These are phyloP conservation scores for Taxillus chinensis DNA, from an alignment of 164 flowering plant species.

Conservation along the genomic window DNA sequence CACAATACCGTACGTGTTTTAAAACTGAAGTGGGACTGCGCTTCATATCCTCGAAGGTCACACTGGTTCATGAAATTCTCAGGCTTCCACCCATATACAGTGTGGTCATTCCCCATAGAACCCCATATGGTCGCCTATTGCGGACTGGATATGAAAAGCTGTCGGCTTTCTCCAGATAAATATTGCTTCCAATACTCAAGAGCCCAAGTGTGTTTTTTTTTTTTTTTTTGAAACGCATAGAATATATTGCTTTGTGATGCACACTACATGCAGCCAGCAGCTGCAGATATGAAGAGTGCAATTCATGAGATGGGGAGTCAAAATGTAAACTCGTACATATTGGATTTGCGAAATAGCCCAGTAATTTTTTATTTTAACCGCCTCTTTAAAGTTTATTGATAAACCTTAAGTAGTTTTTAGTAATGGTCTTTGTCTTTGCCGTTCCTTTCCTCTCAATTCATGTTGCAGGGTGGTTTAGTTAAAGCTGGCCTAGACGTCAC, in stretches of 20 bases:
- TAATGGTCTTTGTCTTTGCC: neutral
- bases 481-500: conserved; percentile 96
- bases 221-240: too few relatives aligned
- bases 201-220: too few relatives aligned
- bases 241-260: neutral
- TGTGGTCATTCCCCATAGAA: conserved; percentile 66
- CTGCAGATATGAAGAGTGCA: conserved; percentile 74
- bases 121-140: conserved; percentile 63
- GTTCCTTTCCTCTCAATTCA: neutral
- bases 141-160: conserved; percentile 89
- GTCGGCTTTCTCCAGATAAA: conserved; percentile 85
- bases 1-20: neutral
- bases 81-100: conserved; percentile 75
- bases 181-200: too few relatives aligned
- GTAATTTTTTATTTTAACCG: conserved; percentile 21
- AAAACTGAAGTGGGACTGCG: neutral
- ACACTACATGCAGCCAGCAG: conserved; percentile 55
- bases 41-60: conserved; percentile 45
- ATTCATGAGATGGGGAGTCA: conserved; percentile 70
- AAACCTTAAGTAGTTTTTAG: neutral
- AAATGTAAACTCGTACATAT: conserved; percentile 81
- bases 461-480: conserved; percentile 79
- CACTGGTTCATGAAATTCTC: conserved; percentile 71
- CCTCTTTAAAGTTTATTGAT: neutral
- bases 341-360: conserved; percentile 90